Base-by-base conservation (phyloP, 495 filamentous ascomycete genomes). In the Aspergillus asperescens region DNA sequence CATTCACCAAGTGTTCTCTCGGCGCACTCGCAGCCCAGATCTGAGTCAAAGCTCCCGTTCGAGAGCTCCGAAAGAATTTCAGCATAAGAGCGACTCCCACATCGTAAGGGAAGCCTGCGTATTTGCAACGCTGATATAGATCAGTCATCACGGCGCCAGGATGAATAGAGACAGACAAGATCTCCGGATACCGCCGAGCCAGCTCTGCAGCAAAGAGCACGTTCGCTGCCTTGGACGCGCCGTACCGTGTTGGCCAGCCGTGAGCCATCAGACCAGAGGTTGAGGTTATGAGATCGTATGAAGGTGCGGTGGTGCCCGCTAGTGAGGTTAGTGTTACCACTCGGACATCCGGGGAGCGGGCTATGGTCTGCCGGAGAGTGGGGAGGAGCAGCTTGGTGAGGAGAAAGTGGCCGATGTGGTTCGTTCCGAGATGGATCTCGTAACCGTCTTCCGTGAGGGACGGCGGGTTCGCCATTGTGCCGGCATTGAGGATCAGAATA, bases 361-460 rank as follows among this genome's bases (percentile, higher is more conserved):
- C 5, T 63, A 66, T 31, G 62, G 62, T 39, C 56, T 69, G 59
- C 20, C 71, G 66, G n/a, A 90, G 64, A 1, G 70, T 72, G 0
- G 83, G 78, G 7, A 88, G 70, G 6, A 90, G 69, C 6, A 84
- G 68, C 40, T 78, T 76, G 18, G 81, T 82, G 22, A 90, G 70
- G 7, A 88, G 73, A 32, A 80, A 81, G 57, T 87, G 85, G 5
- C 79, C 82, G 50, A 89, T 63, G 61, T 90, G 79, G 60, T 90
- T 90, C 4, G 80, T 82, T n/a, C 81, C 83, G 52, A 89, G 81
- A 49, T 87, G 82, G 25, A 82, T 72, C 59, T 90, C 85, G 60
- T 81, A 84, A n/a, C 85, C 83, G 18, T 88, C 81, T 4, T 71
- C 60, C 0, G 83, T 84, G 1, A 68, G 55, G 0, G 60, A 59